Base-by-base conservation (phyloP, 768 basidiomycete species). In the Rhizopogon sp. region DNA sequence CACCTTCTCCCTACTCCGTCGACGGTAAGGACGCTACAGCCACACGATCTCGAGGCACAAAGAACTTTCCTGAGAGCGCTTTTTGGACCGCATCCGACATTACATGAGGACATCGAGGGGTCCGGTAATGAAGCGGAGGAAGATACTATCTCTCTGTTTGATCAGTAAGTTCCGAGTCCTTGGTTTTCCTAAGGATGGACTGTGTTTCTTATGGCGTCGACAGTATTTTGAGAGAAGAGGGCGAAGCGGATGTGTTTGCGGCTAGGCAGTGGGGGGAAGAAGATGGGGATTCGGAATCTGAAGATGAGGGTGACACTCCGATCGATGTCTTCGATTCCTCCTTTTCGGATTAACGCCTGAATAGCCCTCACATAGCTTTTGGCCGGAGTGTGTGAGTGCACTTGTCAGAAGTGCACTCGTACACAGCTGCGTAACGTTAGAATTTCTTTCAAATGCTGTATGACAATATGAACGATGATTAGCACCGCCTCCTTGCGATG, bases 131-230 rank as follows among this genome's bases (percentile, higher is more conserved):
- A 88, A 58, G 67, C 64, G 10, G 71, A 71, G 49, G 66, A 65
- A 11, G 71, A 71, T 47, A 79, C 83, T 0, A 79, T 90, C 53
- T 75, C 75, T n/a, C 70, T 88, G 60, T 90, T 90, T 66, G 88
- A 90, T 64, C 78, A 83, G 88, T 90, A 59, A 64, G 80, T 70
- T 25, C 14, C n/a, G 40, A 28, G 52, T 47, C 51, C 47, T n/a
- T 40, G n/a, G 31, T 44, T 33, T 42, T 40, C 52, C 50, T 46
- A 52, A 51, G 35, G 35, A 6, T 4, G 4, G 25, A 25, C 25
- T 25, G 31, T 6, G 37, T 29, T 56, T 63, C 40, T 65, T 44
- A 45, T n/a, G 56, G 37, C n/a, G 35, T 31, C 22, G 44, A 29
- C 55, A 88, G 87, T 60, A 81, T 88, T 25, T 55, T 88, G 42